Conservation (phyloP, 768 basidiomycete species). For the Amanita inopinata region DNA sequence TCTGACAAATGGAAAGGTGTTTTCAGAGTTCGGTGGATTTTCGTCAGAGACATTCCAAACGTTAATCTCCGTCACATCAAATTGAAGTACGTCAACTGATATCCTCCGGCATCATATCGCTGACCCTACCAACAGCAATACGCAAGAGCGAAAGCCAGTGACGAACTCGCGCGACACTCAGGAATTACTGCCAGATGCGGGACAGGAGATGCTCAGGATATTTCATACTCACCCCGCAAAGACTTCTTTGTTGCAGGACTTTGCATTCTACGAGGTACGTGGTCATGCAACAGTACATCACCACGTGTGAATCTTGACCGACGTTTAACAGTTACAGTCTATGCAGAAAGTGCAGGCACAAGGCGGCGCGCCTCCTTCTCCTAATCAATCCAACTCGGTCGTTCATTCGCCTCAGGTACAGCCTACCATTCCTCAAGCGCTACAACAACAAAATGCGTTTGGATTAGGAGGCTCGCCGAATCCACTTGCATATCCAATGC, state of each 20-base stretch:
- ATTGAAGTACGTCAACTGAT: slow-evolving; percentile 46
- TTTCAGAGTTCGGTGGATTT: slow-evolving; percentile 97
- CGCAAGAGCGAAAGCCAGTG: slow-evolving; percentile 95
- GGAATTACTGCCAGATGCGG: slow-evolving; percentile 91
- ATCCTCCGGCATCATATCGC: not conserved
- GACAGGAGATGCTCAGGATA: slow-evolving; percentile 93
- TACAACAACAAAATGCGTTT: slow-evolving; percentile 37
- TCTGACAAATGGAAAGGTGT: slow-evolving; percentile 99
- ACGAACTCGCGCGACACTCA: slow-evolving; percentile 98
- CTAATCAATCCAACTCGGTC: slow-evolving; percentile 25
- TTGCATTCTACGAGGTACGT: slow-evolving; percentile 81
- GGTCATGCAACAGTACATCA: not conserved
- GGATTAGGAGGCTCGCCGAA: slow-evolving; percentile 35
- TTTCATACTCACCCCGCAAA: slow-evolving; percentile 90
- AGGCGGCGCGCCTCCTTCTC: slow-evolving; percentile 27
- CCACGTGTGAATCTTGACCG: not conserved
- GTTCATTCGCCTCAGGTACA: slow-evolving; percentile 33
- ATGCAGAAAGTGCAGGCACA: slow-evolving; percentile 61
- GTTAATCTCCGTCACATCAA: slow-evolving; percentile 84
- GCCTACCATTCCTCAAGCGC: slow-evolving; percentile 19
- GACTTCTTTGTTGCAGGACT: slow-evolving; percentile 90
- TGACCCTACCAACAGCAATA: slow-evolving; percentile 51
- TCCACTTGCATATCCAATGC: slow-evolving; percentile 46
- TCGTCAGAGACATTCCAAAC: slow-evolving; percentile 92
- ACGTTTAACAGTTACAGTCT: slow-evolving; percentile 55